A percentile compares a stretch with the other conserved stretches of the same genome.
Conservation (phyloP, 1,284 basidiomycete species). For the Mycena sp. region DNA sequence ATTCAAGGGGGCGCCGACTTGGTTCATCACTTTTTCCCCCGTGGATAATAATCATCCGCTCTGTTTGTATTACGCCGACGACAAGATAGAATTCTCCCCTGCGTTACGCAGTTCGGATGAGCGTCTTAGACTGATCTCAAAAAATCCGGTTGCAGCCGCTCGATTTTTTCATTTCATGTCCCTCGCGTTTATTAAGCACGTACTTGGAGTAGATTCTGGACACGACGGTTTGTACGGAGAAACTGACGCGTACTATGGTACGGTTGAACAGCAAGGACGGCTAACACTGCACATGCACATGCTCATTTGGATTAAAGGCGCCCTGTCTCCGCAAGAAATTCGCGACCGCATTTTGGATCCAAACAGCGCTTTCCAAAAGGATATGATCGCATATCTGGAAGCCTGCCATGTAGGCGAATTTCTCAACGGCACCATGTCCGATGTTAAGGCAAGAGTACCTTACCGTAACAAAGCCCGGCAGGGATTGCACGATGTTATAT, state of each 20-base stretch:
- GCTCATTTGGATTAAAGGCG: too few relatives aligned
- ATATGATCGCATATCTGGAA: too few relatives aligned
- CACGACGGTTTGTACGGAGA: too few relatives aligned
- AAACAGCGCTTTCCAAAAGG: too few relatives aligned
- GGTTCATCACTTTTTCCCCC: constrained; percentile 48
- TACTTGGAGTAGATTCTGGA: too few relatives aligned
- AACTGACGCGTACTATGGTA: too few relatives aligned
- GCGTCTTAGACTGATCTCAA: constrained; percentile 30
- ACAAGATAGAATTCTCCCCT: constrained; percentile 22
- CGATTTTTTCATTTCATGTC: constrained; percentile 45
- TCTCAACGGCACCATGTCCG: neutral
- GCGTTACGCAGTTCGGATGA: constrained; percentile 32
- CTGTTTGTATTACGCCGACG: constrained; percentile 36
- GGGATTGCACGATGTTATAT: neutral
- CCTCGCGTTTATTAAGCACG: constrained; percentile 30
- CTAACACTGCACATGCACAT: too few relatives aligned
- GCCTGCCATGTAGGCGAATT: too few relatives aligned
- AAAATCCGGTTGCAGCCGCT: constrained; percentile 45
- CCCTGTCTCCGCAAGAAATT: too few relatives aligned
- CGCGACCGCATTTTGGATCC: too few relatives aligned
- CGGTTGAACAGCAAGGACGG: too few relatives aligned
- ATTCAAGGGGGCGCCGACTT: constrained; percentile 41
- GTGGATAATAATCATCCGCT: constrained; percentile 40
- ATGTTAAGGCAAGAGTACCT: neutral
- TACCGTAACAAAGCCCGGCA: neutral